A percentile compares a stretch with the other conserved stretches of the same genome.
Evolutionary conservation across 352 stramenopile species (phyloP).

Genomic region (Phytopythium delawarense): DNA sequence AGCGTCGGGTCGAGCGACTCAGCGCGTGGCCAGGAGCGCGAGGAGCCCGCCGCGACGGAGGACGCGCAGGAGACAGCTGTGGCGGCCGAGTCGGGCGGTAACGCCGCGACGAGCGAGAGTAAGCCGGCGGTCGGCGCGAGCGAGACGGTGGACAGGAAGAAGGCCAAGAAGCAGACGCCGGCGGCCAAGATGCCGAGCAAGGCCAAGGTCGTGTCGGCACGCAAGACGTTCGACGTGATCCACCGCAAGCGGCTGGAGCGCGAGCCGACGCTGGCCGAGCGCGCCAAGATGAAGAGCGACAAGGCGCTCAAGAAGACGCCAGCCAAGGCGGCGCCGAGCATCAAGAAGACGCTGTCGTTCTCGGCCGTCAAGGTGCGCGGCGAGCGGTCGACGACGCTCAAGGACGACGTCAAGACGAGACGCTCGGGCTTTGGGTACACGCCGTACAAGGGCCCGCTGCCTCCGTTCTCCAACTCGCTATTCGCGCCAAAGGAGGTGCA

Average conservation of each 20-base stretch:
- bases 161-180: conserved; percentile 2
- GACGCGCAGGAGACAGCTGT: not conserved
- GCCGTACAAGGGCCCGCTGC: conserved; percentile 63
- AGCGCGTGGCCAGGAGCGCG: not conserved
- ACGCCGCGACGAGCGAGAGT: not conserved
- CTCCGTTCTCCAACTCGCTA: conserved; percentile 25
- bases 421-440: conserved; percentile 34
- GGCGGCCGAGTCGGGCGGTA: not conserved
- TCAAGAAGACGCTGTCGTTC: conserved; percentile 8
- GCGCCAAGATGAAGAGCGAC: not conserved
- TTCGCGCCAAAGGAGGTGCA: conserved; percentile 9
- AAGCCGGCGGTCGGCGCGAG: not conserved
- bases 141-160: not conserved
- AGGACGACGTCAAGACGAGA: not conserved
- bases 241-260: conserved; percentile 1
- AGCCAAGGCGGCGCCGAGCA: not conserved
- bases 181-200: conserved; percentile 9
- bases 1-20: conserved; percentile 8
- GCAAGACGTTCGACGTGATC: conserved; percentile 7
- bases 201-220: conserved; percentile 6
- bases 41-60: not conserved
- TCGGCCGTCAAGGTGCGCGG: conserved; percentile 7
- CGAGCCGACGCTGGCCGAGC: conserved; percentile 1
- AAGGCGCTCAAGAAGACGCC: conserved; percentile 1
- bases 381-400: conserved; percentile 7